Conservation (phyloP, 1,284 basidiomycete species). For the Cystobasidium slooffiae region DNA sequence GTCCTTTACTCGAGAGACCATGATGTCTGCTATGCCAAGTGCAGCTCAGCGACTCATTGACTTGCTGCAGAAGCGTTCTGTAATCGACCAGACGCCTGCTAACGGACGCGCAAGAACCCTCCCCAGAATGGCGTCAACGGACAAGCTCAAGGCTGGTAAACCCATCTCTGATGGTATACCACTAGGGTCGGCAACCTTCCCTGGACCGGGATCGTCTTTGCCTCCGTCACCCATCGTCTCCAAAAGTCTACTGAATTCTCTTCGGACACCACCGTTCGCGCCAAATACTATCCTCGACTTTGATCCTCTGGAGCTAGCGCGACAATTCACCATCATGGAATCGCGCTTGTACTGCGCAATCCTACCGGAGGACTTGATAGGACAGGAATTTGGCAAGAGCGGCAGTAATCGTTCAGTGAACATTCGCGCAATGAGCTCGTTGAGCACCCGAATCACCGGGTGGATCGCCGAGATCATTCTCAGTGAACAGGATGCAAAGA, state of each 20-base stretch:
- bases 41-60: slow-evolving; percentile 74
- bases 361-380: slow-evolving; percentile 58
- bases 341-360: slow-evolving; percentile 57
- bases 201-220: slow-evolving; percentile 42
- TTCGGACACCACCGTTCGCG: slow-evolving; percentile 62
- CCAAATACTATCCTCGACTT: slow-evolving; percentile 82
- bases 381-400: slow-evolving; percentile 55
- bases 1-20: slow-evolving; percentile 68
- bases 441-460: slow-evolving; percentile 59
- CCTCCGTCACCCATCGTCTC: slow-evolving; percentile 74
- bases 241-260: slow-evolving; percentile 68
- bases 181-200: slow-evolving; percentile 58
- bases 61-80: slow-evolving; percentile 66
- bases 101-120: slow-evolving; percentile 51
- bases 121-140: slow-evolving; percentile 54
- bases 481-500: slow-evolving; percentile 57
- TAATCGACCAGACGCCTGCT: slow-evolving; percentile 53
- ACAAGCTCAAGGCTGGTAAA: slow-evolving; percentile 52
- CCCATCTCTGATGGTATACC: slow-evolving; percentile 65
- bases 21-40: slow-evolving; percentile 68
- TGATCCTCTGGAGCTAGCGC: slow-evolving; percentile 67
- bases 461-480: slow-evolving; percentile 60
- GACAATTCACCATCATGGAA: slow-evolving; percentile 61
- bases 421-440: slow-evolving; percentile 58
- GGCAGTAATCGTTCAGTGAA: slow-evolving; percentile 41